Percentiles rank a stretch among this genome's conserved stretches.
These are phyloP conservation scores for Craterostigma plantagineum DNA, from an alignment of 257 asterid genomes.

Conservation along the genomic window DNA sequence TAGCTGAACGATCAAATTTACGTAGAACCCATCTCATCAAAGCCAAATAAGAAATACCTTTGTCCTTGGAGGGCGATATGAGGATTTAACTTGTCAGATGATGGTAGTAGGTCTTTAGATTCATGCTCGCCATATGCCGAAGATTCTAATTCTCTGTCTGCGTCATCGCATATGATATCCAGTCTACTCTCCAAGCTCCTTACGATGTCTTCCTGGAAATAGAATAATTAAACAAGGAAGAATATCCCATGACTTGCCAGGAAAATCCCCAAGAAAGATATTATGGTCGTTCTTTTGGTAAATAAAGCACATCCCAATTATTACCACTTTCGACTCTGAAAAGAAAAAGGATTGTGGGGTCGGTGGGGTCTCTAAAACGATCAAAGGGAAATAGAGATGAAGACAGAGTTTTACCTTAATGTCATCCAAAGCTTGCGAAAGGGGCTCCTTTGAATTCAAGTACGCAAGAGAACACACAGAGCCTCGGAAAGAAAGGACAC, in stretches of 20 bases:
- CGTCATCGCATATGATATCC: slow-evolving; percentile 72
- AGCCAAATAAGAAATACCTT: slow-evolving; percentile 24
- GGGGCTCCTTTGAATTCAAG: slow-evolving; percentile 6
- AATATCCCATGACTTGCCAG: neutral
- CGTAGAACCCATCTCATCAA: neutral
- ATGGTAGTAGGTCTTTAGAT: slow-evolving; percentile 12
- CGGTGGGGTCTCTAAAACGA: too few relatives aligned
- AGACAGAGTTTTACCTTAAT: slow-evolving; percentile 46
- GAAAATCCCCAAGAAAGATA: neutral
- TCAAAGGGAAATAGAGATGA: too few relatives aligned
- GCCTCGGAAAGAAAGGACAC: slow-evolving; percentile 1
- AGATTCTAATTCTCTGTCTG: slow-evolving; percentile 37
- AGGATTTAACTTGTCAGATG: slow-evolving; percentile 25
- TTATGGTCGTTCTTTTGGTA: too few relatives aligned
- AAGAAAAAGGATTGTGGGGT: neutral
- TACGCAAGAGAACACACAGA: slow-evolving; percentile 6
- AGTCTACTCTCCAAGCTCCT: slow-evolving; percentile 74
- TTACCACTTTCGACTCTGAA: slow-evolving; percentile 1
- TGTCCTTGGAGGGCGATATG: slow-evolving; percentile 31
- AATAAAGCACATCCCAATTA: too few relatives aligned
- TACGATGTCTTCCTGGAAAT: slow-evolving; percentile 67
- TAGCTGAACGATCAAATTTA: too few relatives aligned
- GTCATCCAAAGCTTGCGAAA: slow-evolving; percentile 26
- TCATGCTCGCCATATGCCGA: slow-evolving; percentile 18
- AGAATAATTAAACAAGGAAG: slow-evolving; percentile 11